Evolutionary conservation across 805 yeast genomes (phyloP).

Genomic region (Cyberlindnera mycetangii): DNA sequence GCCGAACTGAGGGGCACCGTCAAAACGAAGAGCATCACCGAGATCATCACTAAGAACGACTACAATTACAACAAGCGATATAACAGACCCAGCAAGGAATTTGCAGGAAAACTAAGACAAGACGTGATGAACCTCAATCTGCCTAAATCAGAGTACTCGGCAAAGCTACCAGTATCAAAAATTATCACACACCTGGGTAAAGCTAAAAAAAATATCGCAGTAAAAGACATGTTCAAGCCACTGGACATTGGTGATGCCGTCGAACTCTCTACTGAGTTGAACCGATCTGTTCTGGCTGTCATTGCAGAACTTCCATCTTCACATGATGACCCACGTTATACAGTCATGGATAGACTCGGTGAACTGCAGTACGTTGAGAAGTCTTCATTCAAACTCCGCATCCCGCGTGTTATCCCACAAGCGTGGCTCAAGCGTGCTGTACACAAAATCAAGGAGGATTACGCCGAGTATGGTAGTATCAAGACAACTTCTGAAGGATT

Average conservation of each 20-base stretch:
- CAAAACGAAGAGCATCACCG: slow-evolving; percentile 5
- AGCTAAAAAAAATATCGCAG: slow-evolving; percentile 2
- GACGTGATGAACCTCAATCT: not conserved
- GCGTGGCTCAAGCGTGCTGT: slow-evolving; percentile 32
- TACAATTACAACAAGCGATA: slow-evolving; percentile 8
- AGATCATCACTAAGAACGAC: slow-evolving; percentile 11
- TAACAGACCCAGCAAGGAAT: slow-evolving; percentile 11
- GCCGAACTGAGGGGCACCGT: slow-evolving; percentile 19
- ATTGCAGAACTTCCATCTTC: slow-evolving; percentile 51
- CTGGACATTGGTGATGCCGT: slow-evolving; percentile 59
- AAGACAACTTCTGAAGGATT: slow-evolving; percentile 30
- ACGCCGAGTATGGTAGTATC: slow-evolving; percentile 28
- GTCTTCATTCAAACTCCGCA: slow-evolving; percentile 43
- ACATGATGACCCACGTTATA: slow-evolving; percentile 50
- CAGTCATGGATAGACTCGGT: slow-evolving; percentile 57
- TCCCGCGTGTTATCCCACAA: slow-evolving; percentile 51
- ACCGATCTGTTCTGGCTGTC: slow-evolving; percentile 47
- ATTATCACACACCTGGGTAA: slow-evolving; percentile 1
- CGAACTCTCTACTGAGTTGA: slow-evolving; percentile 40
- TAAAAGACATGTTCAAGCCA: slow-evolving; percentile 19
- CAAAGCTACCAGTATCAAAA: not conserved
- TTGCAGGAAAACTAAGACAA: slow-evolving; percentile 6
- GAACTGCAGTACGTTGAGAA: slow-evolving; percentile 48
- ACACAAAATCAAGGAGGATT: slow-evolving; percentile 15
- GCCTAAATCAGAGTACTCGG: not conserved